Conservation (phyloP, 352 stramenopile species). For the Peronospora destructor region DNA sequence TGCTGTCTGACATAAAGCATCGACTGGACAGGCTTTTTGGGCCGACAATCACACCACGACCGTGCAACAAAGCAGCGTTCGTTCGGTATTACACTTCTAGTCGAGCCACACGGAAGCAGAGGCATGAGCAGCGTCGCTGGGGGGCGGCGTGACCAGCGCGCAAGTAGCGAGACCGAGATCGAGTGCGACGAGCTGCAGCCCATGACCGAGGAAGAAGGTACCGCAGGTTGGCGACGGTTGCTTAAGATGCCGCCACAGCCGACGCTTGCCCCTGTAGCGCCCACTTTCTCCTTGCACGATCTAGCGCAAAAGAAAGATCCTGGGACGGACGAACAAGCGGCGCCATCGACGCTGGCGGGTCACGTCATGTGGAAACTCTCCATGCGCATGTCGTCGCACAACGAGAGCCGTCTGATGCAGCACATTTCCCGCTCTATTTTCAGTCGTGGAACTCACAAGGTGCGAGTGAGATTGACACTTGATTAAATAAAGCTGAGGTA, state of each 20-base stretch:
- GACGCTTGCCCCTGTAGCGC: constrained; percentile 22
- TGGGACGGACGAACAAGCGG: constrained; percentile 4
- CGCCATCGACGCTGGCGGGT: constrained; percentile 33
- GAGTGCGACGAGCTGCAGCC: constrained; percentile 40
- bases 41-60: constrained; percentile 22
- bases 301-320: constrained; percentile 22
- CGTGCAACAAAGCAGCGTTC: constrained; percentile 1
- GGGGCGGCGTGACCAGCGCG: constrained; percentile 23
- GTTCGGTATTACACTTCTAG: constrained; percentile 2
- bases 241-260: constrained; percentile 25
- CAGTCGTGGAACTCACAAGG: constrained; percentile 46
- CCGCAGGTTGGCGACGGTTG: constrained; percentile 25
- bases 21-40: constrained; percentile 21
- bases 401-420: constrained; percentile 57
- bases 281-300: constrained; percentile 24
- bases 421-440: constrained; percentile 66
- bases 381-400: constrained; percentile 57
- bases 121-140: constrained; percentile 28
- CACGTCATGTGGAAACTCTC: constrained; percentile 62
- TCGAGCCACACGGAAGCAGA: constrained; percentile 11
- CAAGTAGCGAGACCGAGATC: constrained; percentile 39
- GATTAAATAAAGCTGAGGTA: constrained; percentile 1
- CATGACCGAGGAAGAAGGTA: constrained; percentile 17
- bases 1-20: constrained; percentile 13
- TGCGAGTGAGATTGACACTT: constrained; percentile 9